Evolutionary conservation across 2,329 filamentous ascomycete genomes (phyloP), one percentile per base, ranked within the genome.

Genomic region (Exophiala xenobiotica): DNA sequence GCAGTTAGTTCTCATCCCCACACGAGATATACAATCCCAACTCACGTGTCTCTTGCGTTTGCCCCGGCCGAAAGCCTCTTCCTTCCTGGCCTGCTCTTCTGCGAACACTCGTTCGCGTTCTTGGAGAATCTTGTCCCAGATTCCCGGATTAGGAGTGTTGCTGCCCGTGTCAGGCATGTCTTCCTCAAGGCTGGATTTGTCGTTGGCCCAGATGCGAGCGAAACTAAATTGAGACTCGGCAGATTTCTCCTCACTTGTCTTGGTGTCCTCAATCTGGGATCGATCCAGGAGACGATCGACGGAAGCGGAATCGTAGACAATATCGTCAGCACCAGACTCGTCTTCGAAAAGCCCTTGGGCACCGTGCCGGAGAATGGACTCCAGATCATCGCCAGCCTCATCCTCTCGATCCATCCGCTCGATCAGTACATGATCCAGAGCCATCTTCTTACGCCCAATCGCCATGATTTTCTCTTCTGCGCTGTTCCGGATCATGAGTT

Each of bases 381-480:
- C 90, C 3, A 97, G 72, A 64, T 97, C 90, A 53, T 87, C 78
- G 6, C 84, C 83, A 6, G 82, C 83, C 29, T 92, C 81, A 39
- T 93, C 87, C n/a, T 91, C 85, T 2, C 83, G 81, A 51, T 91
- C 89, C 81, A 99, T 90, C 46, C 83, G 86, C 66, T 97, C 91
- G 53, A 99, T 96, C 16, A 99, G 79, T 1, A 93, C 88, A 68
- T 97, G 91, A 63, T 99, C 93, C 46, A 12, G 51, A 54, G 16
- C 49, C 46, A 20, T 39, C 53, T 31, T 35, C 31, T n/a, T 57
- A 29, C 26, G 38, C 4, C 93, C 93, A 61, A 95, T 90, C 67
- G 96, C 89, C 76, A 97, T 87, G 48, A 99, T 97, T 65, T 92
- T 91, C 70, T 99, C 93, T 67, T 99, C 93, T 0, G 87, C 90